phyloP scores from a whole-genome alignment of 2,329 filamentous ascomycete genomes.

The Trichoderma oligosporum region DNA sequence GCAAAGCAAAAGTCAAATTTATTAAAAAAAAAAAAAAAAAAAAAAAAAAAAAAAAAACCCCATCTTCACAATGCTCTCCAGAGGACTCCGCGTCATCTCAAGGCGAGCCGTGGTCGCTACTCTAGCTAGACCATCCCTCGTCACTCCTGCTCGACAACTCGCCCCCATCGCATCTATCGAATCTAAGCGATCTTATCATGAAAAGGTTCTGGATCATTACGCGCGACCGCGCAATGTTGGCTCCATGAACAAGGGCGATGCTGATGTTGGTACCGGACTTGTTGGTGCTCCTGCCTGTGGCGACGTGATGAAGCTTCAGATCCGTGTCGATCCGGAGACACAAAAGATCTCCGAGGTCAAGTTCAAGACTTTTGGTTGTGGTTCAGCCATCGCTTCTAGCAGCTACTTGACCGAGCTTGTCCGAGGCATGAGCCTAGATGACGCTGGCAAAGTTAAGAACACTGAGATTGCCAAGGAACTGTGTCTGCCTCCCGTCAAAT shows the following conservation, averaged over 20 bases:
- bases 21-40: too few relatives aligned
- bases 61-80: conserved; percentile 44
- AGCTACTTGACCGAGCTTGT: conserved; percentile 95
- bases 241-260: conserved; percentile 66
- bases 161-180: conserved; percentile 39
- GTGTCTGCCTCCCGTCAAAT: conserved; percentile 80
- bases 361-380: conserved; percentile 97
- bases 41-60: too few relatives aligned
- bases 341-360: conserved; percentile 92
- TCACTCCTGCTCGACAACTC: conserved; percentile 34
- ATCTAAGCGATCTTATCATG: conserved; percentile 48
- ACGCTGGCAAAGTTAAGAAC: conserved; percentile 89
- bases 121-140: conserved; percentile 35
- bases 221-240: conserved; percentile 53
- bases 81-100: conserved; percentile 43
- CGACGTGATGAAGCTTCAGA: conserved; percentile 79
- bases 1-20: neutral
- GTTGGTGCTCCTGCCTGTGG: conserved; percentile 86
- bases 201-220: conserved; percentile 52
- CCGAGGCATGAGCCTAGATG: conserved; percentile 88
- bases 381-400: conserved; percentile 88
- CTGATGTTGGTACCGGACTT: conserved; percentile 83
- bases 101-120: conserved; percentile 42
- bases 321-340: conserved; percentile 81
- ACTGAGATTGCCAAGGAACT: conserved; percentile 98